A percentile compares a stretch with the other conserved stretches of the same genome.
Evolutionary conservation across 2,329 filamentous ascomycete species (phyloP).

Genomic region (Herpotrichia juniperi): DNA sequence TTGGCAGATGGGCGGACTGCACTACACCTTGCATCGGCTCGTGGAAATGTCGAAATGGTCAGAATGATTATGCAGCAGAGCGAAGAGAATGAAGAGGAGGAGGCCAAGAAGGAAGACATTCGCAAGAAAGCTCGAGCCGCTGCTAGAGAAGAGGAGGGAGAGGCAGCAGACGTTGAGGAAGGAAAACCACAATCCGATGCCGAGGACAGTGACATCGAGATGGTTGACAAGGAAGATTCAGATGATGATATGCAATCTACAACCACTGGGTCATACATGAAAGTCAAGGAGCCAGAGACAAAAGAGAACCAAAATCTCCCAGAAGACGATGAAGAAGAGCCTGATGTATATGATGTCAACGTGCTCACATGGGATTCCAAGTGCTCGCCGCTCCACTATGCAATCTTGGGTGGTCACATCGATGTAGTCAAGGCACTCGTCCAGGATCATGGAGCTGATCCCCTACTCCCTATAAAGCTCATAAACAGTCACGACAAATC

Average conservation of each 20-base stretch:
- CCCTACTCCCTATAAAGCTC: slow-evolving; percentile 75
- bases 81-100: slow-evolving; percentile 72
- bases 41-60: slow-evolving; percentile 72
- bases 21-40: slow-evolving; percentile 78
- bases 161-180: slow-evolving; percentile 25
- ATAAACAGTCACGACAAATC: slow-evolving; percentile 53
- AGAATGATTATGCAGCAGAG: slow-evolving; percentile 76
- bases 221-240: slow-evolving; percentile 58
- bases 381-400: slow-evolving; percentile 77
- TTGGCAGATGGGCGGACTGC: slow-evolving; percentile 81
- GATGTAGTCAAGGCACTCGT: slow-evolving; percentile 73
- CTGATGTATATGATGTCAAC: slow-evolving; percentile 81
- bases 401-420: slow-evolving; percentile 74
- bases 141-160: slow-evolving; percentile 16
- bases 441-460: slow-evolving; percentile 74
- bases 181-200: slow-evolving; percentile 39
- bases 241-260: slow-evolving; percentile 37
- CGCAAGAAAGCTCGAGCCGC: slow-evolving; percentile 46
- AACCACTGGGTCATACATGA: slow-evolving; percentile 75
- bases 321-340: slow-evolving; percentile 68
- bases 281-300: slow-evolving; percentile 62
- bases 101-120: slow-evolving; percentile 63
- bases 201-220: slow-evolving; percentile 54
- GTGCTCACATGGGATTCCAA: slow-evolving; percentile 80
- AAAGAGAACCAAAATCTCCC: slow-evolving; percentile 50